Conservation (phyloP, 2,329 filamentous ascomycete species). For the Ophiosphaerella narmari region DNA sequence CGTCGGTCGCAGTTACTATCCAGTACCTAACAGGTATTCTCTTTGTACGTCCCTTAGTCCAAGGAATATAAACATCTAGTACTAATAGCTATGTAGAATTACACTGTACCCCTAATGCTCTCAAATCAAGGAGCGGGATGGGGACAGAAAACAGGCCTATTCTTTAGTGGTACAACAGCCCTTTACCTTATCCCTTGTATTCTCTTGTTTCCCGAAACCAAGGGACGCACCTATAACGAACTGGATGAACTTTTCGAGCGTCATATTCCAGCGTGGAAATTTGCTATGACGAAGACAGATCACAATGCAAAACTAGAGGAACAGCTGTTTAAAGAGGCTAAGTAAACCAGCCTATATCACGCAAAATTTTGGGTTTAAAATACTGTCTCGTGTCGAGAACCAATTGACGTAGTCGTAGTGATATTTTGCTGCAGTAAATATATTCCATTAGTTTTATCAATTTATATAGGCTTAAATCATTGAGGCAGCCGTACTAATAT, state of each 20-base stretch:
- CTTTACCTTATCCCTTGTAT: constrained; percentile 4
- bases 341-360: too few relatives aligned
- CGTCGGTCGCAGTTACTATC: constrained; percentile 6
- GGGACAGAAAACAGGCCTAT: constrained; percentile 6
- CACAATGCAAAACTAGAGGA: background rate
- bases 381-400: too few relatives aligned
- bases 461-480: too few relatives aligned
- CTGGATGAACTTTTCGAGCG: constrained; percentile 6
- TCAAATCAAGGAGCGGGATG: constrained; percentile 7
- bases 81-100: background rate
- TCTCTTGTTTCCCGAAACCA: constrained; percentile 5
- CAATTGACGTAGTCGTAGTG: too few relatives aligned
- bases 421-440: too few relatives aligned
- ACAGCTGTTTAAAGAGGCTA: too few relatives aligned
- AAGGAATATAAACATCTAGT: background rate
- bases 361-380: too few relatives aligned
- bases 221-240: constrained; percentile 3
- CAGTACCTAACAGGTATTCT: constrained; percentile 8
- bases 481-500: too few relatives aligned
- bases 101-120: constrained; percentile 9
- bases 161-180: constrained; percentile 4
- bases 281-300: constrained; percentile 1
- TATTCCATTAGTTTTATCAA: too few relatives aligned
- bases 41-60: background rate
- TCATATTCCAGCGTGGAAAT: constrained; percentile 4